Conservation (phyloP, 108 stramenopile genomes). For the Nannochloropsis granulata region DNA sequence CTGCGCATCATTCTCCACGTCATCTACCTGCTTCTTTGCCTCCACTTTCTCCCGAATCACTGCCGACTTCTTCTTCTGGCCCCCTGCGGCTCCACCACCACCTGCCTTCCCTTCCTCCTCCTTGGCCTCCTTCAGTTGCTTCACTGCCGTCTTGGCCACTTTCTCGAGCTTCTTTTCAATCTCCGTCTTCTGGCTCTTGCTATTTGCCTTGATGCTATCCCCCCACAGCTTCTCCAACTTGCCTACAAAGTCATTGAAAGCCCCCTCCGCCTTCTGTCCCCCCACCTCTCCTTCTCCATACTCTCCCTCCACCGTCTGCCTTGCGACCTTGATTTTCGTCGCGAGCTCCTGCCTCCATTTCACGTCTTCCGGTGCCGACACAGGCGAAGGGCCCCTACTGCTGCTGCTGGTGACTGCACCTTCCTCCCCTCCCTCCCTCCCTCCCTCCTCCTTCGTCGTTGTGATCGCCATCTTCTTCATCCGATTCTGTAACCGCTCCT, state of each 20-base stretch:
- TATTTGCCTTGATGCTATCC: background rate
- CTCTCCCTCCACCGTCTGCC: background rate
- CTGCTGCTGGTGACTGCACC: background rate
- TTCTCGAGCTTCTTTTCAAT: background rate
- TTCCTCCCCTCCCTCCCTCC: background rate
- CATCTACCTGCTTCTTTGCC: slow-evolving; percentile 68
- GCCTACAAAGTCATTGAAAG: background rate
- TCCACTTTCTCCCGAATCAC: slow-evolving; percentile 52
- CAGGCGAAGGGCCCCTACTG: background rate
- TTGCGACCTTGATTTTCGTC: background rate
- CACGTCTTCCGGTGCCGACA: background rate
- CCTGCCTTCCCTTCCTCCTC: slow-evolving; percentile 9
- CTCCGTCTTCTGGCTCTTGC: background rate
- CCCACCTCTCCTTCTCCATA: background rate
- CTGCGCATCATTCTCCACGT: slow-evolving; percentile 68
- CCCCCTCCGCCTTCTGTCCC: background rate
- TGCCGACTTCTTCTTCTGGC: slow-evolving; percentile 34
- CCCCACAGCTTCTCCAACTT: background rate
- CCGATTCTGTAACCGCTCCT: background rate
- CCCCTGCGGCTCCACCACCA: slow-evolving; percentile 33
- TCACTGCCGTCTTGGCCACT: background rate
- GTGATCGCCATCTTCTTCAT: background rate
- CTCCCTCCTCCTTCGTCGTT: background rate
- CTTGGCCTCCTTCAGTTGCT: slow-evolving; percentile 1
- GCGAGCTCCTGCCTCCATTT: background rate